Percentiles rank a stretch among this genome's conserved stretches.
Conservation (phyloP, 345 rosid genomes). For the Noccaea bulbosa region DNA sequence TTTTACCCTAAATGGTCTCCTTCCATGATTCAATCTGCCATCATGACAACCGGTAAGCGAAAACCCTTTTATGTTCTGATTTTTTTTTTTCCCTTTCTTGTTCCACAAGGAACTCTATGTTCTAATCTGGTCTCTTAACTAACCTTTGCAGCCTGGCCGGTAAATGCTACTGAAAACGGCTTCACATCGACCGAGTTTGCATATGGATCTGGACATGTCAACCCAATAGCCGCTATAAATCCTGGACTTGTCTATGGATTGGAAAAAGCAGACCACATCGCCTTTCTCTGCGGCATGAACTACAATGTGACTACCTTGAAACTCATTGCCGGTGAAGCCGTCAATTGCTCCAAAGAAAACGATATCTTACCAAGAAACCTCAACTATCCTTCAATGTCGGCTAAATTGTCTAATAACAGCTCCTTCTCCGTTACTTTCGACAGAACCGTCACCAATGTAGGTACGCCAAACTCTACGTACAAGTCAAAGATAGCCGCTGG, state of each 20-base stretch:
- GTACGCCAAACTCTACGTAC: slow-evolving; percentile 51
- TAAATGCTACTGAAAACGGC: slow-evolving; percentile 35
- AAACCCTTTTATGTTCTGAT: neutral
- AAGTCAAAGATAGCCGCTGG: slow-evolving; percentile 26
- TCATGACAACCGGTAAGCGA: slow-evolving; percentile 60
- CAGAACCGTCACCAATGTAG: slow-evolving; percentile 65
- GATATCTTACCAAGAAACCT: slow-evolving; percentile 40
- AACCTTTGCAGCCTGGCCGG: slow-evolving; percentile 44
- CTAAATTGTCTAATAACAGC: slow-evolving; percentile 17
- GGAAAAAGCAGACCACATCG: slow-evolving; percentile 41
- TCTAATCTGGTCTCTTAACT: neutral
- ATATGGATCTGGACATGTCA: slow-evolving; percentile 59
- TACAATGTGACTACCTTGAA: slow-evolving; percentile 10
- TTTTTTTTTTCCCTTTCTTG: neutral
- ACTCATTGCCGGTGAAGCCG: slow-evolving; percentile 38
- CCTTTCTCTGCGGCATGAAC: slow-evolving; percentile 50
- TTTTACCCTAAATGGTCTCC: slow-evolving; percentile 61
- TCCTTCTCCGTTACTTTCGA: slow-evolving; percentile 31
- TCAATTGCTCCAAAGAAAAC: slow-evolving; percentile 38
- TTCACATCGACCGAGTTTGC: slow-evolving; percentile 43
- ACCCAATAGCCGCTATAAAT: slow-evolving; percentile 51
- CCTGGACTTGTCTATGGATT: slow-evolving; percentile 50
- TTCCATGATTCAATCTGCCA: slow-evolving; percentile 60
- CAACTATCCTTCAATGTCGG: slow-evolving; percentile 59
- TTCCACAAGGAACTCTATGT: neutral